A percentile compares a stretch with the other conserved stretches of the same genome.
These are phyloP conservation scores for Tubosaeta brunneosetosa DNA, from an alignment of 768 basidiomycete species.

Conservation along the genomic window DNA sequence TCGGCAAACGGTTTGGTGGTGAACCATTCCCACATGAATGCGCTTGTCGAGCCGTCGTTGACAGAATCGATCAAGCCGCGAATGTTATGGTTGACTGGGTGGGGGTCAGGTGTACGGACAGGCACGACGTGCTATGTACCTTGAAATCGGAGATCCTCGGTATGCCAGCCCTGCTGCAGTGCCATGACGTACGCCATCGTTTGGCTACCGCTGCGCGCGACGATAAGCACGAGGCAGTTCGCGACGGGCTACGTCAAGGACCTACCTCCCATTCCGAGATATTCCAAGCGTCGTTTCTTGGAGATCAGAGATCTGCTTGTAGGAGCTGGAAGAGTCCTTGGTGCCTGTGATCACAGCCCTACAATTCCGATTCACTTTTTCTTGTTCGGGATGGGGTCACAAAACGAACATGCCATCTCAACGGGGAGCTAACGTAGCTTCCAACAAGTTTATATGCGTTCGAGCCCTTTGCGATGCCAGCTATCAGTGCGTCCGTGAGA, in stretches of 20 bases:
- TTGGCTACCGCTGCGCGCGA: conserved; percentile 63
- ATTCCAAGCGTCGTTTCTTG: conserved; percentile 84
- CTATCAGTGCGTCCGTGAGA: conserved; percentile 85
- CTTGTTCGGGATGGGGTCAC: neutral
- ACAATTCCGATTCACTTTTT: neutral
- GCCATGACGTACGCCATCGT: conserved; percentile 98
- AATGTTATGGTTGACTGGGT: conserved; percentile 74
- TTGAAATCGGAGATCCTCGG: conserved; percentile 63
- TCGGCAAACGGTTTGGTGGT: conserved; percentile 79
- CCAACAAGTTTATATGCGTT: conserved; percentile 88
- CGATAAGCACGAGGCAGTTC: neutral
- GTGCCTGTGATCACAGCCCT: conserved; percentile 91
- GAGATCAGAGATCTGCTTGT: conserved; percentile 67
- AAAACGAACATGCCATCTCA: conserved; percentile 63
- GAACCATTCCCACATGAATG: conserved; percentile 97
- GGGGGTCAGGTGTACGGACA: neutral
- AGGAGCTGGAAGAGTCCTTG: conserved; percentile 50
- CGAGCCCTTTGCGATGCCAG: conserved; percentile 84
- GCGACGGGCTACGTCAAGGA: neutral
- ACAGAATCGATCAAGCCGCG: conserved; percentile 79
- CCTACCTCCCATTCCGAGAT: conserved; percentile 77
- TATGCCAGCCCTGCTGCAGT: conserved; percentile 76
- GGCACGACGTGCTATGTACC: conserved; percentile 36
- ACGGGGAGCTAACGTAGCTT: conserved; percentile 82
- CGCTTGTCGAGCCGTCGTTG: conserved; percentile 82